Evolutionary conservation across 768 basidiomycete species (phyloP).

Genomic region (Lactarius trivialis): DNA sequence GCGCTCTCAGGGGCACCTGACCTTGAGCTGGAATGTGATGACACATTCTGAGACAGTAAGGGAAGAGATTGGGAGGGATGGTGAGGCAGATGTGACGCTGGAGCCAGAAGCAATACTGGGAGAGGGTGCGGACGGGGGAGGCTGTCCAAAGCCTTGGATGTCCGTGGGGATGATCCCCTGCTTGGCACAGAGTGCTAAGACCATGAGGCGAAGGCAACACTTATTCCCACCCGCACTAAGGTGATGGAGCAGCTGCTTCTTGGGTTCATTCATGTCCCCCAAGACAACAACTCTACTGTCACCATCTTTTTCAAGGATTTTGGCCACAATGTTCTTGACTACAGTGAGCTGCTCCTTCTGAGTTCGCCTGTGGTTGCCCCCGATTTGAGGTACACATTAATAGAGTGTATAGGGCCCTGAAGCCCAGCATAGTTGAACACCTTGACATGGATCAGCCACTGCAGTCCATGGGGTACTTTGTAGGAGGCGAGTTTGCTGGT

Average conservation of each 20-base stretch:
- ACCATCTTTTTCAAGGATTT: not conserved
- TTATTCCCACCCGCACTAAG: not conserved
- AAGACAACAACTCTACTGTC: not conserved
- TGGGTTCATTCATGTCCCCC: not conserved
- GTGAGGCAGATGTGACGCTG: no score
- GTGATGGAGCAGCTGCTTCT: not conserved
- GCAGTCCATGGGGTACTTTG: not conserved
- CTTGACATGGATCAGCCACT: not conserved
- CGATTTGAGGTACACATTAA: not conserved
- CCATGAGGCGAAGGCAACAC: no score
- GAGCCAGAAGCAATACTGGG: no score
- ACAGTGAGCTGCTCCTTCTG: not conserved
- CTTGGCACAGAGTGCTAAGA: no score
- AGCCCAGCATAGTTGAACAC: not conserved
- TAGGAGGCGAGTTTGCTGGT: not conserved
- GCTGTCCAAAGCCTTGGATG: no score
- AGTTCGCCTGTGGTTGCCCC: not conserved
- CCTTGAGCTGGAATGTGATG: no score
- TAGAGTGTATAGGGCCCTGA: not conserved
- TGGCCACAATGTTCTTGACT: not conserved
- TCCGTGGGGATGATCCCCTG: no score
- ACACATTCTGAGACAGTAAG: no score
- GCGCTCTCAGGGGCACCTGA: no score
- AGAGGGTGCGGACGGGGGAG: no score
- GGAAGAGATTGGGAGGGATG: no score